Conservation (phyloP, 768 basidiomycete species). For the Austroboletus eburneus region DNA sequence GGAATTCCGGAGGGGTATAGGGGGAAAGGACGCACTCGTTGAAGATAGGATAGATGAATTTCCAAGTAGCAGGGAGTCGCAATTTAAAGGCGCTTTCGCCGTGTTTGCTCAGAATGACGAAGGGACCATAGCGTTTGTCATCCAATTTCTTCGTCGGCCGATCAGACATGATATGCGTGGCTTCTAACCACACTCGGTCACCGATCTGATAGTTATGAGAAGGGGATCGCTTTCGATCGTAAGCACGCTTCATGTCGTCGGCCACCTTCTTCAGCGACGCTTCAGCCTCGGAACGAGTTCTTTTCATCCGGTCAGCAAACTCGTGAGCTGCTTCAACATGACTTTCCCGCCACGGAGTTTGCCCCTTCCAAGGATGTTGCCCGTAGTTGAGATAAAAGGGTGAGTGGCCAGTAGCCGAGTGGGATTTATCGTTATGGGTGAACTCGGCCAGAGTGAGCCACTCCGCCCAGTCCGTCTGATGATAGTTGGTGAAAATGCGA, state of each 20-base stretch:
- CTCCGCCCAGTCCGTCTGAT: constrained; percentile 33
- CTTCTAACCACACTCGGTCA: constrained; percentile 27
- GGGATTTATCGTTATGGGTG: constrained; percentile 30
- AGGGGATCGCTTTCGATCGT: background rate
- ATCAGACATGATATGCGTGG: constrained; percentile 20
- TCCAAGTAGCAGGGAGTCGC: constrained; percentile 11
- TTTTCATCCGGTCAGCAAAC: background rate
- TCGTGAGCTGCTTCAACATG: constrained; percentile 12
- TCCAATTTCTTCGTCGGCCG: too few species aligned
- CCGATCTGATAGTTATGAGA: constrained; percentile 9
- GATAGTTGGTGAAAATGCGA: constrained; percentile 28
- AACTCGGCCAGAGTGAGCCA: constrained; percentile 33
- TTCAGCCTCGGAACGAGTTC: background rate
- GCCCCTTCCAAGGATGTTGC: constrained; percentile 11
- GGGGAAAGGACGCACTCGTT: too few species aligned
- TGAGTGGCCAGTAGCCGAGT: constrained; percentile 24
- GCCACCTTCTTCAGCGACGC: constrained; percentile 16
- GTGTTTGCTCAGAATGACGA: too few species aligned
- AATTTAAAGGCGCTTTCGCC: constrained; percentile 20
- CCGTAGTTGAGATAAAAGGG: constrained; percentile 21
- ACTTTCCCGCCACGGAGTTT: background rate
- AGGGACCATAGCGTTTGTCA: too few species aligned
- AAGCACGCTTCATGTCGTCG: constrained; percentile 29
- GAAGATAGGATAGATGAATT: constrained; percentile 19
- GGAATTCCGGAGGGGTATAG: too few species aligned